A percentile compares a stretch with the other conserved stretches of the same genome.
phyloP scores from a whole-genome alignment of 2,329 filamentous ascomycete species.

The Westerdykella ornata region DNA sequence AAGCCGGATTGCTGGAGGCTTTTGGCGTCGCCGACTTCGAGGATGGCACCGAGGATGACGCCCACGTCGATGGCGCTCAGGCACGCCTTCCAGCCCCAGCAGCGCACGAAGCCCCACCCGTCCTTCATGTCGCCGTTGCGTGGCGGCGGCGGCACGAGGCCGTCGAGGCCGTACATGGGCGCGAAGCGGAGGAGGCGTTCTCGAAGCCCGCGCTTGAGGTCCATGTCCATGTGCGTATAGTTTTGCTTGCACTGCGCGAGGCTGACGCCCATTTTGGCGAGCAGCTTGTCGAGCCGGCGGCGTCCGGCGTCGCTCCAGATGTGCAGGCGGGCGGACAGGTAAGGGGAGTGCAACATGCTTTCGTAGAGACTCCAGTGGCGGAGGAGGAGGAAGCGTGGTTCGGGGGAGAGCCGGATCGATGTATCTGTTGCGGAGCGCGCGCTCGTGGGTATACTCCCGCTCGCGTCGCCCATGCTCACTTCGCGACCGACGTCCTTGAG shows the following conservation, averaged over 20 bases:
- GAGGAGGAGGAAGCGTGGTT: slow-evolving; percentile 86
- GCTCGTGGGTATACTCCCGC: slow-evolving; percentile 81
- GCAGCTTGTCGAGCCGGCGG: slow-evolving; percentile 83
- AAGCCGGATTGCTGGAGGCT: slow-evolving; percentile 27
- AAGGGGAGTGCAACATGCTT: slow-evolving; percentile 95
- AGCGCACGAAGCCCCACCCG: slow-evolving; percentile 93
- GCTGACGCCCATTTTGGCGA: slow-evolving; percentile 97
- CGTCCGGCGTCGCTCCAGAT: slow-evolving; percentile 89
- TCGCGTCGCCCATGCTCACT: slow-evolving; percentile 56
- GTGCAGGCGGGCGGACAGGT: slow-evolving; percentile 82
- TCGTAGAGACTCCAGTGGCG: slow-evolving; percentile 97
- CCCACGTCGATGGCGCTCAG: slow-evolving; percentile 88
- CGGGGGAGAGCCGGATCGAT: slow-evolving; percentile 84
- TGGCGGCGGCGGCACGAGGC: slow-evolving; percentile 66
- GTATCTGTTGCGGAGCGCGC: slow-evolving; percentile 85
- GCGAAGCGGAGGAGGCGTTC: slow-evolving; percentile 86
- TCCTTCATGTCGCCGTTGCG: slow-evolving; percentile 69
- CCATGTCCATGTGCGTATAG: slow-evolving; percentile 98
- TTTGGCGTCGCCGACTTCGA: slow-evolving; percentile 73
- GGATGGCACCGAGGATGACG: slow-evolving; percentile 83
- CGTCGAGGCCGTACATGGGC: slow-evolving; percentile 86
- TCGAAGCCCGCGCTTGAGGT: slow-evolving; percentile 80
- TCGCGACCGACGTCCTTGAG: slow-evolving; percentile 53
- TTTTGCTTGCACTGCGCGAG: slow-evolving; percentile 89
- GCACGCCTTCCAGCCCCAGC: slow-evolving; percentile 96